Base-by-base conservation (phyloP, 495 filamentous ascomycete genomes). In the Tricharina praecox region DNA sequence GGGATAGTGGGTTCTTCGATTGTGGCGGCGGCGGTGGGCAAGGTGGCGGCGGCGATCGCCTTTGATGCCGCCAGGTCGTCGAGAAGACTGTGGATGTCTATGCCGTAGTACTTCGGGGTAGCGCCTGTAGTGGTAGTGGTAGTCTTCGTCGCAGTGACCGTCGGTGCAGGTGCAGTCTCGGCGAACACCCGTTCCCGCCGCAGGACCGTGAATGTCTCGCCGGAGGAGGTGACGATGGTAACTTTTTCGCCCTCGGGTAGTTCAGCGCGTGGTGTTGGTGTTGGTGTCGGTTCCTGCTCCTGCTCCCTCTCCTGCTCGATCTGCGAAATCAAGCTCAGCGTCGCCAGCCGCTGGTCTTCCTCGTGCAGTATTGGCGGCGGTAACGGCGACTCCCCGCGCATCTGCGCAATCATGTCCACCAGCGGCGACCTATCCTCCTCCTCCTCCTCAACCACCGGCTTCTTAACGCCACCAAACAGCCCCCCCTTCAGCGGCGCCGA, bases 211-310 rank as follows among this genome's bases (percentile, higher is more conserved):
- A 59, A 33, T 10, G 40, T 34, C 28, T 53, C 50, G 4, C 50
- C 46, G 11, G 75, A 69, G 32, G 75, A 66, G 5, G 75, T 70
- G 74, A 83, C 81, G 24, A 63, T 73, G 63, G 9, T 13, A 11
- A 43, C 23, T 25, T 43, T 23, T 26, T 43, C 11, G 2, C 21
- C 21, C 11, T 9, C 4, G 8, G 34, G 15, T 9, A 37, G 18
- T 18, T 5, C 18, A 32, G 34, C 8, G 4, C 5, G 34, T 15
- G 34, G 34, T 9, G 34, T 5, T 18, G 8, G 15, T 7, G 4
- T 37, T 18, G 7, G 34, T 9, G 34, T 7, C 8, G 18, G 34
- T 9, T 37, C 34, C 9, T 37, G 7, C 8, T 37, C 16, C 16
- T 11, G 4, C 9, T 37, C 8, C 34, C 13, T 13, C 5, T 37